A percentile compares a stretch with the other conserved stretches of the same genome.
Evolutionary conservation across 768 basidiomycete genomes (phyloP).

Genomic region (Lentinula detonsa): DNA sequence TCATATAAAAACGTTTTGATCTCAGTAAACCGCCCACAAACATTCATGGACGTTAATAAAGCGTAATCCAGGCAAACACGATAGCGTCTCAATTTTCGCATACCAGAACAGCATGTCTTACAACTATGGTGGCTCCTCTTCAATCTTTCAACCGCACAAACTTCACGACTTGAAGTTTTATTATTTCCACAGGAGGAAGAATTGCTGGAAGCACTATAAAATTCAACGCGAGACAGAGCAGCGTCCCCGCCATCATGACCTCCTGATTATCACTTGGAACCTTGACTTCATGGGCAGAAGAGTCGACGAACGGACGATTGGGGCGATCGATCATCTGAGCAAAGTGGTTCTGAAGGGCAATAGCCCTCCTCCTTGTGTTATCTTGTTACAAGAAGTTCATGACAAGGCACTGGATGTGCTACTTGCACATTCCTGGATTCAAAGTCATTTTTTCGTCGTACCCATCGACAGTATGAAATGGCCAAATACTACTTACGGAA

Average conservation of each 20-base stretch:
- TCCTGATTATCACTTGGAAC: constrained; percentile 67
- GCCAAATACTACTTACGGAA: constrained; percentile 52
- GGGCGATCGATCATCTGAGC: constrained; percentile 51
- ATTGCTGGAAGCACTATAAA: constrained; percentile 38
- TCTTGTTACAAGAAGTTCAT: constrained; percentile 69
- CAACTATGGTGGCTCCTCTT: constrained; percentile 14
- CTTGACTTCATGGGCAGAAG: constrained; percentile 41
- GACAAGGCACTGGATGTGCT: constrained; percentile 37
- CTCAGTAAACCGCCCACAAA: constrained; percentile 3
- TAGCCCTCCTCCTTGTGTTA: constrained; percentile 51
- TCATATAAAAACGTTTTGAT: not conserved
- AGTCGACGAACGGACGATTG: constrained; percentile 35
- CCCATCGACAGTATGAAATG: constrained; percentile 52
- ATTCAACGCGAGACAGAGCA: constrained; percentile 8
- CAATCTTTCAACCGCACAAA: not conserved
- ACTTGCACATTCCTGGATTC: constrained; percentile 57
- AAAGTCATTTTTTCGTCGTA: constrained; percentile 49
- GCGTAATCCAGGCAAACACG: not conserved
- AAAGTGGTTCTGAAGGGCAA: constrained; percentile 41
- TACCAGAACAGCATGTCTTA: not conserved
- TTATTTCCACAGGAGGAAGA: constrained; percentile 32
- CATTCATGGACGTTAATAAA: not conserved
- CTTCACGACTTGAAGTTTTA: constrained; percentile 20
- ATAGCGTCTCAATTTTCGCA: not conserved
- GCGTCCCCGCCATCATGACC: not conserved